phyloP scores from a whole-genome alignment of 2,329 filamentous ascomycete species.

The Arthrobotrys sinensis region DNA sequence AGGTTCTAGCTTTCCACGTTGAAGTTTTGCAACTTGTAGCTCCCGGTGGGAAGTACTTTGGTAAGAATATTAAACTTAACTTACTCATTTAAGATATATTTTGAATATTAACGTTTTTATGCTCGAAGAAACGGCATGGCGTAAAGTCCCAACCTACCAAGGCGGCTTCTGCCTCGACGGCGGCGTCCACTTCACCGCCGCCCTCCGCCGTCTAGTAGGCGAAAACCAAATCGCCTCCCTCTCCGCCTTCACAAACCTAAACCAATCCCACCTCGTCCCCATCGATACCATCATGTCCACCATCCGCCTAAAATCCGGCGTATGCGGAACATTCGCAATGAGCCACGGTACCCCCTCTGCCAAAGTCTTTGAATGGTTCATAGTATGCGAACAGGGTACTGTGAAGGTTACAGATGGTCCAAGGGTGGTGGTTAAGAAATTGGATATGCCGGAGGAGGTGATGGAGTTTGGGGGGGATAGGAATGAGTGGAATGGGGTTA shows the following conservation, averaged over 20 bases:
- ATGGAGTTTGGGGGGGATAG: conserved; percentile 69
- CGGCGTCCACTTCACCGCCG: conserved; percentile 81
- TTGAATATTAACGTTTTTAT: too few relatives aligned
- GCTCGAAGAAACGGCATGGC: conserved; percentile 71
- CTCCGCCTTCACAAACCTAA: conserved; percentile 73
- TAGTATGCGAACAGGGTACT: conserved; percentile 74
- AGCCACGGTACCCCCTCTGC: conserved; percentile 73
- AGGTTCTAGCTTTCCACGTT: conserved; percentile 72
- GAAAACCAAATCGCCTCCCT: conserved; percentile 70
- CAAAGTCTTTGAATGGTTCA: conserved; percentile 72
- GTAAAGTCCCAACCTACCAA: conserved; percentile 79
- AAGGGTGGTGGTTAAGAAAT: conserved; percentile 67
- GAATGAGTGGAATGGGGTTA: conserved; percentile 71
- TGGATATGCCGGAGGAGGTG: conserved; percentile 66
- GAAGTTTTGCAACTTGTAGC: conserved; percentile 70
- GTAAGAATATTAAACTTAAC: conserved; percentile 5
- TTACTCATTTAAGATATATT: too few relatives aligned
- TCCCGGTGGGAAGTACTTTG: conserved; percentile 70
- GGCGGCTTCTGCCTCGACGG: conserved; percentile 84
- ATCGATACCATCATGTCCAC: conserved; percentile 78
- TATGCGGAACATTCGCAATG: conserved; percentile 73
- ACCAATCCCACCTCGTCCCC: conserved; percentile 75
- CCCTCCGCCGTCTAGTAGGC: conserved; percentile 74
- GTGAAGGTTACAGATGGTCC: conserved; percentile 71
- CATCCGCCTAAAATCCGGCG: conserved; percentile 72